Percentiles rank a stretch among this genome's conserved stretches.
Conservation (phyloP, 441 rosid species). For the Populus hybrid region DNA sequence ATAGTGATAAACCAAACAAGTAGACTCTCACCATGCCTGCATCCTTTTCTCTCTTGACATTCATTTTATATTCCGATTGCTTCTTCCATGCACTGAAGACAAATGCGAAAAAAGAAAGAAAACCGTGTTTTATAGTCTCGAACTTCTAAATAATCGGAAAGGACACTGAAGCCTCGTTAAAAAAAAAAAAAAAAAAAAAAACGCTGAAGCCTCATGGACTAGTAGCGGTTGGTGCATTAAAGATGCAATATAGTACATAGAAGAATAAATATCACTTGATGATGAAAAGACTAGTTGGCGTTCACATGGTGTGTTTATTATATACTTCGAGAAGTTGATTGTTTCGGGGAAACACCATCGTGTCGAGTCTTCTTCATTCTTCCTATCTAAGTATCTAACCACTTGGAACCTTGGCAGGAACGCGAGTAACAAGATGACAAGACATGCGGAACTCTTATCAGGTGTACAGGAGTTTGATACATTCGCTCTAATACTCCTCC, state of each 20-base stretch:
- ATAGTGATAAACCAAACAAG: too few relatives aligned
- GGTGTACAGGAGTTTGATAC: not conserved
- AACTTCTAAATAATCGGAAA: not conserved
- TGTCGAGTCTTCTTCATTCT: not conserved
- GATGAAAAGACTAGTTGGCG: constrained; percentile 39
- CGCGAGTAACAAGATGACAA: not conserved
- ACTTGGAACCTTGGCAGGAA: not conserved
- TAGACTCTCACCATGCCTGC: too few relatives aligned
- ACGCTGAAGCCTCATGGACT: too few relatives aligned
- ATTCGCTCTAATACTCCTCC: not conserved
- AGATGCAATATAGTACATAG: not conserved
- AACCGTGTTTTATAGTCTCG: not conserved
- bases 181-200: too few relatives aligned
- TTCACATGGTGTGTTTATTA: constrained; percentile 57
- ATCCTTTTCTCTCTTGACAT: too few relatives aligned
- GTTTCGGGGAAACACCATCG: constrained; percentile 20
- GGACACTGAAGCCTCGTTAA: not conserved
- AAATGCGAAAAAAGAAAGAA: too few relatives aligned
- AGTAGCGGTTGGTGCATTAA: constrained; percentile 1
- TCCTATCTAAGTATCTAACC: not conserved
- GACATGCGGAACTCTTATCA: not conserved
- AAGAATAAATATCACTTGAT: not conserved
- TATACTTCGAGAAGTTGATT: constrained; percentile 15
- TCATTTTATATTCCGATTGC: too few relatives aligned
- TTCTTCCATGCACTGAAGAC: too few relatives aligned